A percentile compares a stretch with the other conserved stretches of the same genome.
Evolutionary conservation across 1,284 basidiomycete species (phyloP).

Genomic region (Ganoderma boninense): DNA sequence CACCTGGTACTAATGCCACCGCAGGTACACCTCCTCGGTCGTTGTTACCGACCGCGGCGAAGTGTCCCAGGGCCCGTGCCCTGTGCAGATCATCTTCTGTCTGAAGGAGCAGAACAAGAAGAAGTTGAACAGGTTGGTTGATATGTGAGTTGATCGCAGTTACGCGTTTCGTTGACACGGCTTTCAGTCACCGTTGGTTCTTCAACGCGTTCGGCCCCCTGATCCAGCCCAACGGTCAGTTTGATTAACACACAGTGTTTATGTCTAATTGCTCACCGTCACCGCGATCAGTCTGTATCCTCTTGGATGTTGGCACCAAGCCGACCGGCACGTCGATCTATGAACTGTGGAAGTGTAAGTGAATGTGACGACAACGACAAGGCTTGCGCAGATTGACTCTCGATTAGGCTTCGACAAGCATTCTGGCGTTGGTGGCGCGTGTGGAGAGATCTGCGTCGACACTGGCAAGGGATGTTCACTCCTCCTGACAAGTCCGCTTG

Average conservation of each 20-base stretch:
- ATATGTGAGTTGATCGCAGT: not conserved
- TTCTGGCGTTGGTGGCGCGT: conserved; percentile 91
- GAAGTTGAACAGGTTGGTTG: conserved; percentile 71
- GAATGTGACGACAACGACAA: not conserved
- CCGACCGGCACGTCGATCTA: conserved; percentile 95
- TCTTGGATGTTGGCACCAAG: conserved; percentile 94
- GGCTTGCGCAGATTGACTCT: conserved; percentile 16
- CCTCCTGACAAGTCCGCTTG: conserved; percentile 86
- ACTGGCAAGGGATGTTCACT: conserved; percentile 81
- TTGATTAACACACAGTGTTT: not conserved
- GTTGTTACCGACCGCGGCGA: conserved; percentile 88
- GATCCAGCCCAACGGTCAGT: conserved; percentile 80
- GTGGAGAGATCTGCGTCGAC: conserved; percentile 93
- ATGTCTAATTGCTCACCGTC: not conserved
- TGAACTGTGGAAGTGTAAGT: conserved; percentile 90
- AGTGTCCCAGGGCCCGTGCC: conserved; percentile 82
- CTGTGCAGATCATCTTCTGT: conserved; percentile 94
- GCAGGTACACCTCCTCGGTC: conserved; percentile 80
- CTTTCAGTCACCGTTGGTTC: conserved; percentile 88
- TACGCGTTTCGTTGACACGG: conserved; percentile 9
- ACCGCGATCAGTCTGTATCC: conserved; percentile 69
- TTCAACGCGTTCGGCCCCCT: conserved; percentile 96
- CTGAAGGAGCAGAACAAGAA: conserved; percentile 97
- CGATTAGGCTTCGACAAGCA: conserved; percentile 85
- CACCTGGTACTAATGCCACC: conserved; percentile 21